Evolutionary conservation across 73 alveolate genomes (phyloP), one percentile per base, ranked within the genome.

Genomic region (Breviolum minutum): DNA sequence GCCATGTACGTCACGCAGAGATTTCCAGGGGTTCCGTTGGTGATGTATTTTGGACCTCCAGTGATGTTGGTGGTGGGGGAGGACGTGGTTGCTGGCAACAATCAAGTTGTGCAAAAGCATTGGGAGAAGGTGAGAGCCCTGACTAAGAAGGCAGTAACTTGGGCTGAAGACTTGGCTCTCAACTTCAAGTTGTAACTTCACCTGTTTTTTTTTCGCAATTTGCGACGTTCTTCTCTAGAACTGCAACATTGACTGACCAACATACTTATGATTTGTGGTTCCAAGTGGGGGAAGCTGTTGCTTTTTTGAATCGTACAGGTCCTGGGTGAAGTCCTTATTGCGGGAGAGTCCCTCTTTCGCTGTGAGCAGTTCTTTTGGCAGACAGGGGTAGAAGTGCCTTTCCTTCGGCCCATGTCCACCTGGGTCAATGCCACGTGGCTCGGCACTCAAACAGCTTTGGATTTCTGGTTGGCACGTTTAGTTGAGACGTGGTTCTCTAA

Each of bases 361-460:
- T 29, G 87, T 66, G 96, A 89, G 86, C 96, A 89, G 60, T 89
- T 89, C 86, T 89, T 89, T 60, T 89, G 86, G 87, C 96, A 89
- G 74, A 89, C 96, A 5, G 86, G 73, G 16, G 86, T 68, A 9
- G 96, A 89, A 54, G 96, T 89, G 63, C 96, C 96, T 0, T 89
- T 89, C 71, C 86, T 89, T 11, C 96, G 96, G 14, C 96, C 96
- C 71, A 89, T 89, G 96, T 89, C 96, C 22, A 69, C 73, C 62
- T 89, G 96, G 96, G 96, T 89, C 14, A 71, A 89, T 19, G 87
- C 96, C 7, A 69, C 84, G 73, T 32, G 70, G 61, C n/a, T n/a
- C 22, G 63, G 86, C 86, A 29, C 14, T 40, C 54, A 7, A 73
- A 24, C 54, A 73, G 26, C 54, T 48, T 40, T 40, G 54, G 54